phyloP scores from a whole-genome alignment of 2,329 filamentous ascomycete genomes.

The Penicillium hesseltinei region DNA sequence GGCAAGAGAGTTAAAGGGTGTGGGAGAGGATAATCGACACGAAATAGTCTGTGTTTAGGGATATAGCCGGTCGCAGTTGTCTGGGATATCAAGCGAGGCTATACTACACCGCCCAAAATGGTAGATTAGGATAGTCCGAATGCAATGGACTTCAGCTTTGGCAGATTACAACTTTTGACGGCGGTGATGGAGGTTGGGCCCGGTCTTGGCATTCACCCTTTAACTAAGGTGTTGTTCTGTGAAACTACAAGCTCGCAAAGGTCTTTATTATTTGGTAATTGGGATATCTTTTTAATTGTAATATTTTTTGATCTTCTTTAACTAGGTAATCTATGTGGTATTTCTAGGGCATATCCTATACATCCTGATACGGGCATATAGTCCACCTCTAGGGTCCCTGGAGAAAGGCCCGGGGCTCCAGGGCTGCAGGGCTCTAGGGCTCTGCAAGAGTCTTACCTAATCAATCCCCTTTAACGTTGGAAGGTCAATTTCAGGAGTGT shows the following conservation, averaged over 20 bases:
- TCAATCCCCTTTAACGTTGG: too few species aligned
- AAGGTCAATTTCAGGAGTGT: not conserved
- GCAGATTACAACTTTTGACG: constrained; percentile 3
- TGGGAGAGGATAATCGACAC: not conserved
- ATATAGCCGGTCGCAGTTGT: not conserved
- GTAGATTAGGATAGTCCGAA: not conserved
- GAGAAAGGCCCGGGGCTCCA: not conserved
- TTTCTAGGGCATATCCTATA: not conserved
- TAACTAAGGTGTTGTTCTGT: not conserved
- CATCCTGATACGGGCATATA: not conserved
- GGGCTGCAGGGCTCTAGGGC: not conserved
- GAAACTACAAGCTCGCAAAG: not conserved
- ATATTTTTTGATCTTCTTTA: not conserved
- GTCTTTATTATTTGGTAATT: not conserved
- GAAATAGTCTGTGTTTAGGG: not conserved
- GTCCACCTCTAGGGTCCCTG: not conserved
- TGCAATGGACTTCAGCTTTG: not conserved
- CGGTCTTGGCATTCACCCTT: constrained; percentile 6
- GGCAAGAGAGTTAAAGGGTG: not conserved
- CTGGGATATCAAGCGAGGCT: not conserved
- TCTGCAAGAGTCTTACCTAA: too few species aligned
- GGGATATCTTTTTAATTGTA: too few species aligned
- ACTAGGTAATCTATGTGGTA: too few species aligned
- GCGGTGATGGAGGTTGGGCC: constrained; percentile 3
- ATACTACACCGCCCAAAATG: not conserved